phyloP scores from a whole-genome alignment of 2,329 filamentous ascomycete species.

The Didymella arachidicola region DNA sequence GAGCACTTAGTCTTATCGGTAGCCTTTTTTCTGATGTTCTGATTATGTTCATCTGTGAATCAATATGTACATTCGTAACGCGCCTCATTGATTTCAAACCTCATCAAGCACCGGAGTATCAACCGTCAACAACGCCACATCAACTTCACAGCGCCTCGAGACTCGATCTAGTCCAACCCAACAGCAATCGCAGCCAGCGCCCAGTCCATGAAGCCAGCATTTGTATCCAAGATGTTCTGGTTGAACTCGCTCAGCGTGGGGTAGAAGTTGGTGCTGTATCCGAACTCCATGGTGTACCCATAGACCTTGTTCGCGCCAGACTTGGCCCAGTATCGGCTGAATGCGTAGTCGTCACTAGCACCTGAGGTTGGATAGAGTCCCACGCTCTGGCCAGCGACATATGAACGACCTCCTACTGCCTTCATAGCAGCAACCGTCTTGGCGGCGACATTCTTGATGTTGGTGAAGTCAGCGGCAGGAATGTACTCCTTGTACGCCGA shows the following conservation, averaged over 20 bases:
- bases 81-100: too few relatives aligned
- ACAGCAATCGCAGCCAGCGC: constrained; percentile 48
- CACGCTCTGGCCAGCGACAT: constrained; percentile 44
- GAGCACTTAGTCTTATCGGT: too few relatives aligned
- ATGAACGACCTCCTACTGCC: constrained; percentile 49
- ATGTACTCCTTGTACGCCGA: constrained; percentile 62
- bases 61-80: too few relatives aligned
- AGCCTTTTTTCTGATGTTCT: too few relatives aligned
- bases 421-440: constrained; percentile 49
- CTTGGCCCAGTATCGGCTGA: constrained; percentile 48
- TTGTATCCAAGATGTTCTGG: constrained; percentile 52
- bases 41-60: too few relatives aligned
- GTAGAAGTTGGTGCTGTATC: constrained; percentile 53
- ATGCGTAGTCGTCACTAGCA: constrained; percentile 52
- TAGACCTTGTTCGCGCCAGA: constrained; percentile 51
- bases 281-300: constrained; percentile 52
- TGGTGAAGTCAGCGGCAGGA: constrained; percentile 44
- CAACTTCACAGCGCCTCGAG: constrained; percentile 1
- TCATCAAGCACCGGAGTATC: constrained; percentile 9
- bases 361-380: constrained; percentile 51
- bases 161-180: constrained; percentile 29
- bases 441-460: constrained; percentile 45
- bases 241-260: constrained; percentile 52
- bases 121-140: constrained; percentile 1
- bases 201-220: constrained; percentile 54